Conservation (phyloP, 2,329 filamentous ascomycete species). For the Alternaria consortialis region DNA sequence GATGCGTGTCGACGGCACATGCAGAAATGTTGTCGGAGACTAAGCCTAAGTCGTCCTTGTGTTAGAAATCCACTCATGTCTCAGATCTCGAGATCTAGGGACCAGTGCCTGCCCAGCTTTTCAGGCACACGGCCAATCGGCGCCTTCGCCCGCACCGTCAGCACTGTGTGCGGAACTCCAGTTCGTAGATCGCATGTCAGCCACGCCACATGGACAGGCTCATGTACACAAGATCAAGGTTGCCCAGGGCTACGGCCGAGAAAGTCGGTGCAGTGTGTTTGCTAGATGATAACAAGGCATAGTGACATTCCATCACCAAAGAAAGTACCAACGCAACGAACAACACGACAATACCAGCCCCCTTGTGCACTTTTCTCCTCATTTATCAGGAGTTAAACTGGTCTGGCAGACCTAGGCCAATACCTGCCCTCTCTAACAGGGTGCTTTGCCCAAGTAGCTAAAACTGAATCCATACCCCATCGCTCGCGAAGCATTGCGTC, state of each 20-base stretch:
- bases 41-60: neutral
- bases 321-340: neutral
- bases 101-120: neutral
- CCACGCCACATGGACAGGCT: slow-evolving; percentile 1
- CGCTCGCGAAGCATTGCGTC: slow-evolving; percentile 11
- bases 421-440: slow-evolving; percentile 16
- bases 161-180: neutral
- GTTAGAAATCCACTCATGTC: slow-evolving; percentile 6
- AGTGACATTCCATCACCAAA: neutral
- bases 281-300: neutral
- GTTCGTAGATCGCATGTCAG: slow-evolving; percentile 13
- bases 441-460: slow-evolving; percentile 2
- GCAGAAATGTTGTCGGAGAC: neutral
- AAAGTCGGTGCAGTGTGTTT: neutral
- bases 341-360: neutral
- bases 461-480: slow-evolving; percentile 17
- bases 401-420: slow-evolving; percentile 8
- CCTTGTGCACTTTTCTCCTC: neutral
- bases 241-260: neutral
- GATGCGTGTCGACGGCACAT: slow-evolving; percentile 3
- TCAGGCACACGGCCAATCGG: slow-evolving; percentile 27
- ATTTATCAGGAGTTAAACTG: neutral
- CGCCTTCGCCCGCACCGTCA: slow-evolving; percentile 1
- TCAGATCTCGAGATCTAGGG: slow-evolving; percentile 5
- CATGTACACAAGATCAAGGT: neutral